Percentiles rank a stretch among this genome's conserved stretches.
These are phyloP conservation scores for Kluyveromyces nonfermentans DNA, from an alignment of 805 yeast genomes.

Conservation along the genomic window DNA sequence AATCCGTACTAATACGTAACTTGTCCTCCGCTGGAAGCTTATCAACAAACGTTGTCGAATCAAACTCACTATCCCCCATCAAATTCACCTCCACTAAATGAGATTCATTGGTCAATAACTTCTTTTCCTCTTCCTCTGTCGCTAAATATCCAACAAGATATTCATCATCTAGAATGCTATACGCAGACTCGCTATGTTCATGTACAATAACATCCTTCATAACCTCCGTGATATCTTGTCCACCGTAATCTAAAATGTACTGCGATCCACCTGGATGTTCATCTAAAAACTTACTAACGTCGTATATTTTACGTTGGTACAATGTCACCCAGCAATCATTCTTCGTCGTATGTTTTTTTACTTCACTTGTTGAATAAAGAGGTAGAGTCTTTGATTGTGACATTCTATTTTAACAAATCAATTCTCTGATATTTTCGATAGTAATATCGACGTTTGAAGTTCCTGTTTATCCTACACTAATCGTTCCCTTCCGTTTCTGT, in stretches of 20 bases:
- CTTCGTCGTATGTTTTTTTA: slow-evolving; percentile 42
- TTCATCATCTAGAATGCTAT: slow-evolving; percentile 75
- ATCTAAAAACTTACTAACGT: slow-evolving; percentile 50
- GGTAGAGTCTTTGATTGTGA: slow-evolving; percentile 39
- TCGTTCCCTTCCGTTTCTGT: too few species aligned
- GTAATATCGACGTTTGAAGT: too few species aligned
- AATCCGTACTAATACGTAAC: slow-evolving; percentile 73
- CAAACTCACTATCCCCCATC: slow-evolving; percentile 33
- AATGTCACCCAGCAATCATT: slow-evolving; percentile 74
- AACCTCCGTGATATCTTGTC: slow-evolving; percentile 70
- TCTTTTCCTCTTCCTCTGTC: slow-evolving; percentile 65
- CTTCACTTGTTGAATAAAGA: slow-evolving; percentile 43
- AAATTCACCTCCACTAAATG: slow-evolving; percentile 52
- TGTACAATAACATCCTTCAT: slow-evolving; percentile 42
- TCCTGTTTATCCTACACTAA: too few species aligned
- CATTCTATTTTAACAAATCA: too few species aligned
- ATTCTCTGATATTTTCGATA: too few species aligned
- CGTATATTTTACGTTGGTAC: slow-evolving; percentile 69
- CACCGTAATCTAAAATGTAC: slow-evolving; percentile 63
- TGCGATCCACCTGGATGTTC: slow-evolving; percentile 68
- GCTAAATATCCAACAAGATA: slow-evolving; percentile 79
- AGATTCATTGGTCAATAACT: slow-evolving; percentile 51
- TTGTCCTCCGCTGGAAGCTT: slow-evolving; percentile 66
- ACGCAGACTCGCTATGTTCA: slow-evolving; percentile 76
- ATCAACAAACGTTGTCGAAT: slow-evolving; percentile 44